These are phyloP conservation scores for Polygonum maritimum DNA, from an alignment of 148 eudicot species.

Conservation along the genomic window DNA sequence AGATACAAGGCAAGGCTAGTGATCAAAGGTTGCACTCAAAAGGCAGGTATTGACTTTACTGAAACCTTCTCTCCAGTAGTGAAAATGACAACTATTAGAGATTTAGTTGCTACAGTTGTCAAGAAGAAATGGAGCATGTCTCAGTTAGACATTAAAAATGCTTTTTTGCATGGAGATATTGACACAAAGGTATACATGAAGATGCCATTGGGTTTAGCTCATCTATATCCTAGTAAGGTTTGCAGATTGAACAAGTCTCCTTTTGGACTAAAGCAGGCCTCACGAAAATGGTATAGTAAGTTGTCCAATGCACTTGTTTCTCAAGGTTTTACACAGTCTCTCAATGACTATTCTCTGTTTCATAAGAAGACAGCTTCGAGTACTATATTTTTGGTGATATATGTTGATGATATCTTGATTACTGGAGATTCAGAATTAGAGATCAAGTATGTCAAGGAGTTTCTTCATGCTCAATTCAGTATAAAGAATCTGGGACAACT, in stretches of 20 bases:
- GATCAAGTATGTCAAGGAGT: too few species aligned
- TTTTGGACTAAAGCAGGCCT: neutral
- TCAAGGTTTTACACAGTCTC: neutral
- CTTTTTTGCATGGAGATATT: neutral
- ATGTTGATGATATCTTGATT: too few species aligned
- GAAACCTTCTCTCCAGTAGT: neutral
- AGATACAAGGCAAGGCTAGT: neutral
- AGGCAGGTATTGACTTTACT: neutral
- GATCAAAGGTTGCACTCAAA: neutral
- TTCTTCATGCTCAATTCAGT: too few species aligned
- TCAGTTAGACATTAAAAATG: neutral
- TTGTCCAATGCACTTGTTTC: neutral
- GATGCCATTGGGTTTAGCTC: neutral
- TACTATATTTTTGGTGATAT: too few species aligned
- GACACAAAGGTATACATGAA: neutral
- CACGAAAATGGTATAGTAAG: neutral
- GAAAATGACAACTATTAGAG: neutral
- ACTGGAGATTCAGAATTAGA: too few species aligned
- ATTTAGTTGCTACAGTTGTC: neutral
- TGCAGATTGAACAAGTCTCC: neutral
- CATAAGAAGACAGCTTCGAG: neutral
- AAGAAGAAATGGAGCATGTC: neutral
- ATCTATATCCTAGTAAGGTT: neutral
- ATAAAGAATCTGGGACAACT: too few species aligned
- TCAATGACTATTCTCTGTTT: neutral